Evolutionary conservation across 169 alveolate genomes (phyloP).

Genomic region (Plasmodium billcollinsi): DNA sequence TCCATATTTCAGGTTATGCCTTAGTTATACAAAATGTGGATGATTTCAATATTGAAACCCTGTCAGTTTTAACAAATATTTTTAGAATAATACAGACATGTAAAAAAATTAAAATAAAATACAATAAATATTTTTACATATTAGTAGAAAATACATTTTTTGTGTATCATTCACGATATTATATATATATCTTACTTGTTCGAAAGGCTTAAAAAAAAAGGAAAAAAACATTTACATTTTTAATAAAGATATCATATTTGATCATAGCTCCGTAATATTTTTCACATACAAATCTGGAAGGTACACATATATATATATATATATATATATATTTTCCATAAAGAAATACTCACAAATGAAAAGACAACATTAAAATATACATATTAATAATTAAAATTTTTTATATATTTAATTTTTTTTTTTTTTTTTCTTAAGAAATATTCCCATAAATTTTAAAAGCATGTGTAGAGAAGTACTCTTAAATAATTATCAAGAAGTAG

Average conservation of each 20-base stretch:
- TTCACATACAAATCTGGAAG: conserved; percentile 44
- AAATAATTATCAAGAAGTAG: conserved; percentile 33
- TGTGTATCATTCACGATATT: too few relatives aligned
- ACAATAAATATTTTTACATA: too few relatives aligned
- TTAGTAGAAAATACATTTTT: too few relatives aligned
- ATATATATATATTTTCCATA: background rate
- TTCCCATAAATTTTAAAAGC: conserved; percentile 54
- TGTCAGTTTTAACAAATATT: conserved; percentile 63
- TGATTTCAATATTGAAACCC: conserved; percentile 36
- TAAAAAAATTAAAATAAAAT: background rate
- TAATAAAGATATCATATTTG: conserved; percentile 49
- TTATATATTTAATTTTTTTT: background rate
- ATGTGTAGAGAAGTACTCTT: conserved; percentile 57
- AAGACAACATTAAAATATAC: background rate
- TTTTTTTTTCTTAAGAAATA: conserved; percentile 2
- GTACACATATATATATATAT: conserved; percentile 1
- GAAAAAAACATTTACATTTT: conserved; percentile 62
- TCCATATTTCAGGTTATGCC: conserved; percentile 50
- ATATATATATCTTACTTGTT: background rate
- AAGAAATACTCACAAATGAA: background rate
- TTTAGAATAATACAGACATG: conserved; percentile 74
- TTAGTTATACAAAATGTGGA: conserved; percentile 57
- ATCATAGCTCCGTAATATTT: conserved; percentile 57
- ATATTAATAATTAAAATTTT: background rate
- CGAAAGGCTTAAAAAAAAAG: conserved; percentile 60